Evolutionary conservation across 257 asterid species (phyloP).

Genomic region (Solanum tarijense): DNA sequence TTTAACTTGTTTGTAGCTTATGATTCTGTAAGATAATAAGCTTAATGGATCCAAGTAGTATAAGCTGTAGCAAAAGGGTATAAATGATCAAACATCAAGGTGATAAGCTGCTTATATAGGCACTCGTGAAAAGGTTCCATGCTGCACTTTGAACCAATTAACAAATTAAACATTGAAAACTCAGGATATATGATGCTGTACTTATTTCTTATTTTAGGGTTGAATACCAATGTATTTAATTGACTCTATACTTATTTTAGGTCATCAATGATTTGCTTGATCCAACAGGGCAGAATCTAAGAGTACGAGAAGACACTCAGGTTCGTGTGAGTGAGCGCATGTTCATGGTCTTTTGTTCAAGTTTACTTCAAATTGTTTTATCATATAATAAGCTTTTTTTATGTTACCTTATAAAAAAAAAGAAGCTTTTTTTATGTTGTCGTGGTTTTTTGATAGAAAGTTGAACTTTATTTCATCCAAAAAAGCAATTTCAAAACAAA

Average conservation of each 20-base stretch:
- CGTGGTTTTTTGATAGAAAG: background rate
- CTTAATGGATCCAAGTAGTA: background rate
- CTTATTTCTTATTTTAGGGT: background rate
- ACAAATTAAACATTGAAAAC: background rate
- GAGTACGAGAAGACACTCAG: conserved; percentile 78
- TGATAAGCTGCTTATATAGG: background rate
- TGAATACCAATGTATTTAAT: background rate
- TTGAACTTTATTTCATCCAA: background rate
- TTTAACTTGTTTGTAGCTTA: background rate
- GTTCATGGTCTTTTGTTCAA: background rate
- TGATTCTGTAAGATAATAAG: background rate
- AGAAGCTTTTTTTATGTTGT: background rate
- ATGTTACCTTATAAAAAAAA: background rate
- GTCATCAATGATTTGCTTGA: conserved; percentile 84
- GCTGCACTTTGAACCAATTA: background rate
- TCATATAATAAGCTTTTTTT: background rate
- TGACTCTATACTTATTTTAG: conserved; percentile 30
- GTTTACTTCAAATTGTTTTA: background rate
- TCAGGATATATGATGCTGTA: background rate
- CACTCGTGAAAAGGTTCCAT: background rate
- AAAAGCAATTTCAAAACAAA: background rate
- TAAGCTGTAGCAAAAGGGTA: background rate
- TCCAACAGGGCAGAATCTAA: conserved; percentile 78
- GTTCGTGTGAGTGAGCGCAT: conserved; percentile 16
- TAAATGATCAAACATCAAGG: background rate